Base-by-base conservation (phyloP, 805 yeast genomes). In the Lachancea dasiensis region DNA sequence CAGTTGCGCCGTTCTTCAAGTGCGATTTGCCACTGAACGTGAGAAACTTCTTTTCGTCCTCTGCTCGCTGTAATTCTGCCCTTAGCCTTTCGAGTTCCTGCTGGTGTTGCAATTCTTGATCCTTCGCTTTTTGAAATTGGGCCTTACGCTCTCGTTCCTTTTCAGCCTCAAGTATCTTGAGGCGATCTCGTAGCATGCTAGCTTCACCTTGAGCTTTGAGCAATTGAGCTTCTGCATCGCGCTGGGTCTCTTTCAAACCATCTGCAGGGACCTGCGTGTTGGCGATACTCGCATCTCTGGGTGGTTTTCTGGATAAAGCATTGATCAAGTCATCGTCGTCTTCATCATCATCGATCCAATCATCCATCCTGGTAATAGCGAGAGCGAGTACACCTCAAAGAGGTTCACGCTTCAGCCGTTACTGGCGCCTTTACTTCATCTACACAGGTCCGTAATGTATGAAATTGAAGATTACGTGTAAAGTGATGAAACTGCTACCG, bases 131-230 rank as follows among this genome's bases (percentile, higher is more conserved):
- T 4, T 49, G 45, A 4, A 44, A 42, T 35, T 60, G 61, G 6
- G 40, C 41, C 22, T 50, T 43, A 18, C 63, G 50, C 45, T 73
- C 78, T 1, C 56, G 58, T 5, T 62, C 62, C 28, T 63, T 63
- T 34, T 63, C 66, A 18, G 52, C 52, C 35, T 71, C 73, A 3
- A 73, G 44, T 28, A 71, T 69, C 15, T 69, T 61, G 15, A 83
- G 61, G 48, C 79, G 85, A 7, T 80, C 75, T 38, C 94, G 66
- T 13, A 89, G 65, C 24, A 87, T 79, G 10, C 92, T 79, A 25
- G 84, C 78, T 52, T 89, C 95, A 2, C 97, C 97, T 39, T 73
- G 74, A 4, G 85, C 81, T 24, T 69, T 62, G 38, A 65, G 67
- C n/a, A 77, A 45, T 27, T 63, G 63, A 31, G 36, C 51, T 32